Conservation (phyloP, 2,329 filamentous ascomycete species). For the Ceratocystis smalleyi region DNA sequence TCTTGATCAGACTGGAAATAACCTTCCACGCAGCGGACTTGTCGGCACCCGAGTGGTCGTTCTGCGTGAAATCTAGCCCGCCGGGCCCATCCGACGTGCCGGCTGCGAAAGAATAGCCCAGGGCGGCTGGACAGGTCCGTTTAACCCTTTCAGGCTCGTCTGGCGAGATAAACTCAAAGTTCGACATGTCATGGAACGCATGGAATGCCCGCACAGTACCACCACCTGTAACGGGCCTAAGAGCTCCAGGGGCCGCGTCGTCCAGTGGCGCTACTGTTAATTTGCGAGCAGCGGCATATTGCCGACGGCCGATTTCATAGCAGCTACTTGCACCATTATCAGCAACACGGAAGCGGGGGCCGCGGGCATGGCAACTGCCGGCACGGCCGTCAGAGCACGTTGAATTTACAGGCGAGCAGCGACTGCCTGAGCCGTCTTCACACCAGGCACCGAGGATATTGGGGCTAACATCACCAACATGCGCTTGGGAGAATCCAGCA, state of each 20-base stretch:
- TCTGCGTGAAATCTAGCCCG: conserved; percentile 85
- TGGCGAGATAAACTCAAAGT: conserved; percentile 51
- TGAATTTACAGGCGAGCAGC: conserved; percentile 65
- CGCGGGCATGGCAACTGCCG: conserved; percentile 57
- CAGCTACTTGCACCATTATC: conserved; percentile 60
- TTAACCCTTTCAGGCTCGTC: conserved; percentile 51
- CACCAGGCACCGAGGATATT: conserved; percentile 81
- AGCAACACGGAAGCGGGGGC: conserved; percentile 50
- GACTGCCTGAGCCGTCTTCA: conserved; percentile 60
- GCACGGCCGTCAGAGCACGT: conserved; percentile 60
- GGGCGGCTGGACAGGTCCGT: conserved; percentile 67
- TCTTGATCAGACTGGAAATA: conserved; percentile 56
- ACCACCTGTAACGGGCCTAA: conserved; percentile 38
- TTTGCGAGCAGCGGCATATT: conserved; percentile 43
- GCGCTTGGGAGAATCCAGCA: conserved; percentile 83
- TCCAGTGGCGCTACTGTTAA: conserved; percentile 7
- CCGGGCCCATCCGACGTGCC: conserved; percentile 87
- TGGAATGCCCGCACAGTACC: conserved; percentile 66
- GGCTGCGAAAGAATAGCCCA: conserved; percentile 85
- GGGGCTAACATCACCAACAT: conserved; percentile 78
- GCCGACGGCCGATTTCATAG: conserved; percentile 60
- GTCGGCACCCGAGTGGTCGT: conserved; percentile 53
- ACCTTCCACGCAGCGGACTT: conserved; percentile 59
- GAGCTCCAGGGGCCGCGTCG: not conserved
- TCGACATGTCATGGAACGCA: conserved; percentile 67